phyloP scores from a whole-genome alignment of 2,329 filamentous ascomycete species.

The Xylaria sp. region DNA sequence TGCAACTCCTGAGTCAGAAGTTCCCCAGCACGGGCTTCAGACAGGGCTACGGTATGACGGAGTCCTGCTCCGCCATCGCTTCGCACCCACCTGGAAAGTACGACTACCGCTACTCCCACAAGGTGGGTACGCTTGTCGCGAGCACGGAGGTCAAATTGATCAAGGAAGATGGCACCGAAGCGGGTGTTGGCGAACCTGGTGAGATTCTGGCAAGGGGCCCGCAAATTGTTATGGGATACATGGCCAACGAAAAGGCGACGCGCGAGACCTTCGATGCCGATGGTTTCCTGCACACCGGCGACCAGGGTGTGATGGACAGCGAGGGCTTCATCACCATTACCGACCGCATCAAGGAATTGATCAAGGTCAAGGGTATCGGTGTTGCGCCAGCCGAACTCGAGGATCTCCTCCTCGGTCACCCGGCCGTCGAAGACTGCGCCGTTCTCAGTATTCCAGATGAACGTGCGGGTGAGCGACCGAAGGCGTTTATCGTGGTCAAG shows the following conservation, averaged over 20 bases:
- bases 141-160: constrained; percentile 54
- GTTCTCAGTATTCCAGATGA: constrained; percentile 51
- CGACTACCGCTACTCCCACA: constrained; percentile 52
- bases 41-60: constrained; percentile 66
- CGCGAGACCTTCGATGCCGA: constrained; percentile 36
- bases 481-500: constrained; percentile 52
- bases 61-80: constrained; percentile 58
- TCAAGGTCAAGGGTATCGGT: constrained; percentile 60
- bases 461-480: constrained; percentile 50
- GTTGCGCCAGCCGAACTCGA: constrained; percentile 61
- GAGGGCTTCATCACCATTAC: constrained; percentile 53
- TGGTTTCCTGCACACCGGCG: constrained; percentile 47
- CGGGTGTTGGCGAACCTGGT: constrained; percentile 46
- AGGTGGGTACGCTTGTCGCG: constrained; percentile 51
- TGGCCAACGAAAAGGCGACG: constrained; percentile 37
- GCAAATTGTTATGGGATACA: constrained; percentile 46
- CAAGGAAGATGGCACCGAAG: constrained; percentile 50
- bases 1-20: constrained; percentile 48
- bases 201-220: constrained; percentile 44
- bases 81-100: constrained; percentile 53
- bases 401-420: constrained; percentile 54
- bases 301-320: constrained; percentile 49
- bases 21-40: constrained; percentile 58
- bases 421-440: constrained; percentile 51
- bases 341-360: constrained; percentile 63